Conservation (phyloP, 768 basidiomycete genomes). For the Boletales sp. region DNA sequence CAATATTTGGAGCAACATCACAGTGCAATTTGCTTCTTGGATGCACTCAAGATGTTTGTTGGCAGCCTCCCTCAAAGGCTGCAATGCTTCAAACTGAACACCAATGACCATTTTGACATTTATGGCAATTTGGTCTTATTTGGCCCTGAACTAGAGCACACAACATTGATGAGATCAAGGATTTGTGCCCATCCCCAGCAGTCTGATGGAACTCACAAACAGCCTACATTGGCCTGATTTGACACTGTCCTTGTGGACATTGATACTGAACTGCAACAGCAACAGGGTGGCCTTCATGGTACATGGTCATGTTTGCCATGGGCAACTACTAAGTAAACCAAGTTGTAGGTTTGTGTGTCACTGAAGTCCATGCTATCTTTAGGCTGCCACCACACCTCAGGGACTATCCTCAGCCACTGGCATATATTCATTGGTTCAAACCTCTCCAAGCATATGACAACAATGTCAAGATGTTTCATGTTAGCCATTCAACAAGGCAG, state of each 20-base stretch:
- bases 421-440: background rate
- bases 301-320: no score
- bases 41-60: background rate
- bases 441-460: background rate
- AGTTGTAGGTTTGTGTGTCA: no score
- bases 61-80: background rate
- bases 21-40: background rate
- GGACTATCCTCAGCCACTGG: background rate
- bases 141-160: background rate
- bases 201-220: background rate
- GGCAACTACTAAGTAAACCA: no score
- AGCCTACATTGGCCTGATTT: no score
- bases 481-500: no score
- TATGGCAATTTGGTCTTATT: background rate
- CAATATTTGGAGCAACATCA: no score
- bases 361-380: no score
- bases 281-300: no score
- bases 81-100: background rate
- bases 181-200: background rate
- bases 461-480: no score
- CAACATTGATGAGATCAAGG: background rate
- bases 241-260: no score
- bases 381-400: background rate
- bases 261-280: no score
- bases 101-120: background rate